A percentile compares a stretch with the other conserved stretches of the same genome.
Evolutionary conservation across 352 stramenopile species (phyloP).

Genomic region (Lagenidium sp.): DNA sequence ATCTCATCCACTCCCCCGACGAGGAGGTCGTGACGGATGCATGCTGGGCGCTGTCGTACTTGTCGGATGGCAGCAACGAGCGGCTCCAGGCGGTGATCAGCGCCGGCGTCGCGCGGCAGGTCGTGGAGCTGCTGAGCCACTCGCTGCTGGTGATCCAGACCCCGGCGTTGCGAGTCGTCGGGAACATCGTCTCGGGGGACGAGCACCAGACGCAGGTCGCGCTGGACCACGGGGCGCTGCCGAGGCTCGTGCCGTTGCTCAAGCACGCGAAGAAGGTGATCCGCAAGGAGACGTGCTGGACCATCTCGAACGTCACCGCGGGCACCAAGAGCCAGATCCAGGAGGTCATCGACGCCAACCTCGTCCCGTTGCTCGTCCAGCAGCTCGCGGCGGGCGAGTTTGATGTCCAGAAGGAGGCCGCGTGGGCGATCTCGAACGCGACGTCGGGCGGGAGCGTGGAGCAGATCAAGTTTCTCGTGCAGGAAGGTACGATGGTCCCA

Average conservation of each 20-base stretch:
- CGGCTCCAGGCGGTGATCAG: conserved; percentile 98
- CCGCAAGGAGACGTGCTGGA: conserved; percentile 80
- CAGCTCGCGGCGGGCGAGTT: conserved; percentile 57
- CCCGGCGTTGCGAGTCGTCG: conserved; percentile 93
- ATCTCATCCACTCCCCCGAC: conserved; percentile 95
- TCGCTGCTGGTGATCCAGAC: conserved; percentile 91
- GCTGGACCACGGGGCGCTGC: conserved; percentile 43
- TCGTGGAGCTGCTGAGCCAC: conserved; percentile 96
- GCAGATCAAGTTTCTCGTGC: conserved; percentile 96
- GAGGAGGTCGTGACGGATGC: conserved; percentile 98
- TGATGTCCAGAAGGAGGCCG: conserved; percentile 79
- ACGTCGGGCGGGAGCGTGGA: conserved; percentile 71
- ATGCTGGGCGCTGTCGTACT: conserved; percentile 98
- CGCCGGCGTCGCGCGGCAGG: conserved; percentile 87
- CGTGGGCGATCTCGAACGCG: conserved; percentile 80
- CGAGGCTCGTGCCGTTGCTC: conserved; percentile 46
- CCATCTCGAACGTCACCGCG: conserved; percentile 75
- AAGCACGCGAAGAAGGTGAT: conserved; percentile 76
- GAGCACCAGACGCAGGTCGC: conserved; percentile 65
- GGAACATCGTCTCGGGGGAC: conserved; percentile 98
- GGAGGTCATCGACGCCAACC: conserved; percentile 65
- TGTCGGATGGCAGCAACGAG: conserved; percentile 96
- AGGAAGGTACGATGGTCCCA: conserved; percentile 88
- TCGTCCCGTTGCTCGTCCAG: conserved; percentile 59
- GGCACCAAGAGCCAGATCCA: conserved; percentile 66